Evolutionary conservation across 1,284 basidiomycete species (phyloP).

Genomic region (Ustilago sp.): DNA sequence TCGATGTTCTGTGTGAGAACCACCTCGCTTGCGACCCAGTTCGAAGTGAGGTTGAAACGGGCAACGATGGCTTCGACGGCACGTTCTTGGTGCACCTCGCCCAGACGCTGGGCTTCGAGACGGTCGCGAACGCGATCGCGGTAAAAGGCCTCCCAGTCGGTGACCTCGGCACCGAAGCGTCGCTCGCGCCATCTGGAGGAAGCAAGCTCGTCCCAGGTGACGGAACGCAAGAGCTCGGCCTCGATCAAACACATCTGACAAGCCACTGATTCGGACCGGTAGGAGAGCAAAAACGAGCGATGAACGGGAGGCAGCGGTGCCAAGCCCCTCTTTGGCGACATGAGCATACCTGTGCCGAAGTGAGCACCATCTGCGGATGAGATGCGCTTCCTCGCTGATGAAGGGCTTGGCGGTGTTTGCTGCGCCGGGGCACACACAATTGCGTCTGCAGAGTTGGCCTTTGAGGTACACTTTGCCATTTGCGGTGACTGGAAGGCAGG

Average conservation of each 20-base stretch:
- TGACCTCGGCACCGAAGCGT: slow-evolving; percentile 74
- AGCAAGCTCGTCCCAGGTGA: slow-evolving; percentile 86
- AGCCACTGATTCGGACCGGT: slow-evolving; percentile 75
- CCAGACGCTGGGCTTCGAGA: slow-evolving; percentile 73
- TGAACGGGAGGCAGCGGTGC: slow-evolving; percentile 48
- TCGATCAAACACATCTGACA: slow-evolving; percentile 88
- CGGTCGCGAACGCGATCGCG: slow-evolving; percentile 80
- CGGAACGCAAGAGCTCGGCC: slow-evolving; percentile 82
- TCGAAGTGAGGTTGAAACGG: slow-evolving; percentile 85
- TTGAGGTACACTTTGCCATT: slow-evolving; percentile 3
- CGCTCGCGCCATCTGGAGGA: slow-evolving; percentile 71
- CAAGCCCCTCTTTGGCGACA: slow-evolving; percentile 17
- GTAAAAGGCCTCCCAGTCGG: slow-evolving; percentile 85
- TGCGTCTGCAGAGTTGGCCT: slow-evolving; percentile 9
- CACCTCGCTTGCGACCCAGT: slow-evolving; percentile 84
- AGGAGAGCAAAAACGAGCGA: slow-evolving; percentile 61
- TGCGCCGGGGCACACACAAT: background rate
- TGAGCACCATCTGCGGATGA: background rate
- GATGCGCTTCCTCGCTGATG: background rate
- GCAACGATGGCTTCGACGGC: slow-evolving; percentile 77
- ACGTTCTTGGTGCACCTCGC: slow-evolving; percentile 43
- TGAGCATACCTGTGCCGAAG: background rate
- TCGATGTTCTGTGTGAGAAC: slow-evolving; percentile 69
- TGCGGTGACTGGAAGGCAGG: background rate
- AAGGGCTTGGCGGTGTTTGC: background rate